Evolutionary conservation across 208 protist genomes (phyloP).

Genomic region (Wallacemonas sp.): DNA sequence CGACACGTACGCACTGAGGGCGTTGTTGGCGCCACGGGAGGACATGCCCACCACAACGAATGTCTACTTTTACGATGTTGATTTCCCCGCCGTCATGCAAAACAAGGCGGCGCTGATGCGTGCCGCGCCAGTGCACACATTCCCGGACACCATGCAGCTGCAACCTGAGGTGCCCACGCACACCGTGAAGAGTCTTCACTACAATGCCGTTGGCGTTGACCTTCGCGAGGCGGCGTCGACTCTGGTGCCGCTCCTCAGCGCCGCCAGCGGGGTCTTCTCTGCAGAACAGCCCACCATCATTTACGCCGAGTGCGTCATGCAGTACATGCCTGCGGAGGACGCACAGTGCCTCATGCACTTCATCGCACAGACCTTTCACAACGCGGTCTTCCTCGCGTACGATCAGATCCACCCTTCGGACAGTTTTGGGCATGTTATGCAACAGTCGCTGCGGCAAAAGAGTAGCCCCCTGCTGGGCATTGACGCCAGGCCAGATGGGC

Average conservation of each 20-base stretch:
- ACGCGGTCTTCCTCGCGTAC: slow-evolving; percentile 73
- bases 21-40: slow-evolving; percentile 17
- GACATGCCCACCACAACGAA: slow-evolving; percentile 8
- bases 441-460: slow-evolving; percentile 55
- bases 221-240: slow-evolving; percentile 41
- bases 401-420: slow-evolving; percentile 80
- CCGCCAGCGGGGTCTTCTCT: slow-evolving; percentile 29
- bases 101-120: slow-evolving; percentile 69
- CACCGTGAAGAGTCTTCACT: slow-evolving; percentile 33
- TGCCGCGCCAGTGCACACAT: slow-evolving; percentile 48
- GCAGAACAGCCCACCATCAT: slow-evolving; percentile 60
- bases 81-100: slow-evolving; percentile 82
- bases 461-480: slow-evolving; percentile 79
- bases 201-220: slow-evolving; percentile 75
- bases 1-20: slow-evolving; percentile 82
- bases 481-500: slow-evolving; percentile 31
- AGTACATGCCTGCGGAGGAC: slow-evolving; percentile 81
- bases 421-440: slow-evolving; percentile 87
- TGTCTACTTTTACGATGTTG: slow-evolving; percentile 78
- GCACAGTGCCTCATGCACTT: slow-evolving; percentile 50
- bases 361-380: slow-evolving; percentile 50
- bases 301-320: slow-evolving; percentile 92
- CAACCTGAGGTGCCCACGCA: slow-evolving; percentile 4
- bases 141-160: slow-evolving; percentile 32
- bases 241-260: slow-evolving; percentile 29